phyloP scores from a whole-genome alignment of 306 rosid genomes.

The Comarum palustre region DNA sequence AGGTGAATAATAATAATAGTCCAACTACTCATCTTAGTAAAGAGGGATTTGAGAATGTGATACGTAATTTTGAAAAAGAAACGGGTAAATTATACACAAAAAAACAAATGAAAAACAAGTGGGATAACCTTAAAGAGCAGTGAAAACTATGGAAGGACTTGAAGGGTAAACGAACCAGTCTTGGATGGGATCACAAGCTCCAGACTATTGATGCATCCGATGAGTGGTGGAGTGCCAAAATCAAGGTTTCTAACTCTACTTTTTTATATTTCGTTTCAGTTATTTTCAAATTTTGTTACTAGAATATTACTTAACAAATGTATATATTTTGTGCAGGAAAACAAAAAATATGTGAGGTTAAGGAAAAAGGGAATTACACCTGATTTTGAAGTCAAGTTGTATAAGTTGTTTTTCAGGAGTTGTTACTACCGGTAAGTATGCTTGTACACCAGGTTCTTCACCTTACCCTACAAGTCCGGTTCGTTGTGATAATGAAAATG shows the following conservation, averaged over 20 bases:
- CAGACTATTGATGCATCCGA: neutral
- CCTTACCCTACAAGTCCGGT: neutral
- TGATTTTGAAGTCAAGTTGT: no score
- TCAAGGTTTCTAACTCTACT: neutral
- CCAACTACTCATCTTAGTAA: no score
- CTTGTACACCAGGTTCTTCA: neutral
- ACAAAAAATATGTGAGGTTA: no score
- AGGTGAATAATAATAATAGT: no score
- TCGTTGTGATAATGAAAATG: neutral
- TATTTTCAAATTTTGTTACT: no score
- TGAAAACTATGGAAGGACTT: neutral
- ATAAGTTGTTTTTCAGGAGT: no score
- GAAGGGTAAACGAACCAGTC: neutral
- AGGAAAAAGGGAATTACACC: no score
- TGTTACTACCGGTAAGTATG: neutral
- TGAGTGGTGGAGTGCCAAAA: constrained; percentile 3
- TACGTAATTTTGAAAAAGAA: neutral
- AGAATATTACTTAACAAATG: no score
- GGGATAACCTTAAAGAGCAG: neutral
- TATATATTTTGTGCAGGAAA: neutral
- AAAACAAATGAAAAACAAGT: constrained; percentile 8
- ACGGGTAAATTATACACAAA: neutral
- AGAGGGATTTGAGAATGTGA: no score
- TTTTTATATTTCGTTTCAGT: no score
- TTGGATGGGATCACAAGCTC: neutral